Conservation (phyloP, 192 early-diverging fungal genomes). For the Backusella macrospora region DNA sequence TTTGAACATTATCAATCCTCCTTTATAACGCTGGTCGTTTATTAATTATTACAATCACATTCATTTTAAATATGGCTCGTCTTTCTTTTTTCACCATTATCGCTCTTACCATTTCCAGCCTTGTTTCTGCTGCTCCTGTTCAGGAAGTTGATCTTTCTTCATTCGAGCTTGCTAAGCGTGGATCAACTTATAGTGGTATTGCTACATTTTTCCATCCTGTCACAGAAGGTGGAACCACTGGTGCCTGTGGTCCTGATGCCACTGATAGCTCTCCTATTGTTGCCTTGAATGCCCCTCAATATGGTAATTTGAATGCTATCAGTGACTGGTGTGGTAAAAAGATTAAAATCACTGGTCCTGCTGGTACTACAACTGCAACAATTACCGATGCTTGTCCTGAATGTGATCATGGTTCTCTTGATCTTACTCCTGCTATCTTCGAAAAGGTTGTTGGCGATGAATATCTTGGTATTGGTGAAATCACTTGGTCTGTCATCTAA, state of each 20-base stretch:
- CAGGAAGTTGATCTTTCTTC: background rate
- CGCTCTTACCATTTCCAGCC: background rate
- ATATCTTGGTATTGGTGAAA: background rate
- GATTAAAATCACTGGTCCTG: constrained; percentile 38
- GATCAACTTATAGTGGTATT: constrained; percentile 13
- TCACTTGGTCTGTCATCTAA: background rate
- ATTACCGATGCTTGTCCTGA: constrained; percentile 57
- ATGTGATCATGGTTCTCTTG: constrained; percentile 53
- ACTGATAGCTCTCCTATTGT: constrained; percentile 17
- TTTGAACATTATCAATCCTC: too few relatives aligned
- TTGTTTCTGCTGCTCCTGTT: background rate
- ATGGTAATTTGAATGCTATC: constrained; percentile 28
- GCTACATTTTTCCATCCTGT: constrained; percentile 38
- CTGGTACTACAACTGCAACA: constrained; percentile 48
- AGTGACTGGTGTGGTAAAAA: constrained; percentile 39
- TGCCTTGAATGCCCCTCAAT: constrained; percentile 33
- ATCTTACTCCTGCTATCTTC: constrained; percentile 55
- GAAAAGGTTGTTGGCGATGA: constrained; percentile 20
- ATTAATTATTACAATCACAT: too few relatives aligned
- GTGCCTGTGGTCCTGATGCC: constrained; percentile 14
- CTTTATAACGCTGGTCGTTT: too few relatives aligned
- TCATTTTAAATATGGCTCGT: background rate
- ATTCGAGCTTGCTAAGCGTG: constrained; percentile 1
- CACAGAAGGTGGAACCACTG: constrained; percentile 33
- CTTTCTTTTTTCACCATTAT: background rate